Evolutionary conservation across 805 yeast genomes (phyloP), one percentile per base, ranked within the genome.

Genomic region (Ogataea salicorniae): DNA sequence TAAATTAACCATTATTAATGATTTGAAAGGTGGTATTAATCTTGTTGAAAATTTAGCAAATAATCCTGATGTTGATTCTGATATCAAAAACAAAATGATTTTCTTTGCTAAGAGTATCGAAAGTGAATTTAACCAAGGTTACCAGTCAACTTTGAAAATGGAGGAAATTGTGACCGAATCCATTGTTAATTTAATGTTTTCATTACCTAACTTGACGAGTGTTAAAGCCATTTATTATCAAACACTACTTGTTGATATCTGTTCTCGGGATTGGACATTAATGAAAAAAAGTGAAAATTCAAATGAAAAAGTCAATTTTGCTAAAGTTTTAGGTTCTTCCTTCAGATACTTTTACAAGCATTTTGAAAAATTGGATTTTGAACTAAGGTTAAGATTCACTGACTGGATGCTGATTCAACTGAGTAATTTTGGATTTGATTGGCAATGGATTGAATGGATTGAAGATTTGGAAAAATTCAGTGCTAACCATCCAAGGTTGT

Each of bases 391-490:
- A 50, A 73, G 91, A 50, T 86, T 80, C 55, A 72, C 88, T 58
- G 92, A 87, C 66, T 94, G 98, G 98, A 83, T 95, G 72, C 76
- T 95, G 1, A 83, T 87, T 47, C 99, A 94, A 67, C 79, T 94
- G 64, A 86, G 95, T 59, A 94, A 92, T 63, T 94, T 92, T 66
- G 90, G 86, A 48, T 94, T 88, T 68, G 87, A 91, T 35, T 94
- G 99, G 99, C 89, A 90, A 62, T 94, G 99, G 99, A 81, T 79
- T 53, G 98, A 91, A 65, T 94, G 99, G 99, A 79, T 76, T 26
- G 68, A 66, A 2, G 87, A 83, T 57, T 74, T 83, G 0, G 57
- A 62, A 41, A 66, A 70, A 7, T 64, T 71, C 11, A 69, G 76
- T 34, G 63, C 70, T 34, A 81, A 78, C 58, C 91, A 87, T 61